phyloP scores from a whole-genome alignment of 441 rosid species.

The Manihot esculenta region DNA sequence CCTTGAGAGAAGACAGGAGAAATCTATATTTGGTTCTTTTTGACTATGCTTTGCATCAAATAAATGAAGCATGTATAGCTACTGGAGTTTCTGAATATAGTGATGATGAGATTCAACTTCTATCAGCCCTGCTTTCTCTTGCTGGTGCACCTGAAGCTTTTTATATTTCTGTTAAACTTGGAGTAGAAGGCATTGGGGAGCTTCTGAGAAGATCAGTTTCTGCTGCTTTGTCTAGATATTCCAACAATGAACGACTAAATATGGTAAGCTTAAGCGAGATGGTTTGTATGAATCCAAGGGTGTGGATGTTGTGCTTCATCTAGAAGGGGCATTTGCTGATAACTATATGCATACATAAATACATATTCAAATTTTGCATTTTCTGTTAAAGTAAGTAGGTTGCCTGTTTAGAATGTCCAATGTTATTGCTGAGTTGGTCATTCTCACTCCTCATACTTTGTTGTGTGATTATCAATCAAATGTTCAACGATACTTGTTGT shows the following conservation, averaged over 20 bases:
- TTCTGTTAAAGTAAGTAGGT: not conserved
- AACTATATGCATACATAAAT: not conserved
- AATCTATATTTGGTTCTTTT: constrained; percentile 87
- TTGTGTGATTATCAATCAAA: not conserved
- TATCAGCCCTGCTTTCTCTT: constrained; percentile 77
- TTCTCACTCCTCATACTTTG: not conserved
- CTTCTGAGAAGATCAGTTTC: constrained; percentile 91
- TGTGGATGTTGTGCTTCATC: not conserved
- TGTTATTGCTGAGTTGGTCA: not conserved
- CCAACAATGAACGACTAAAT: constrained; percentile 80
- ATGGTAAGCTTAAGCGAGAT: constrained; percentile 46
- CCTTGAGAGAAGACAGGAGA: constrained; percentile 87
- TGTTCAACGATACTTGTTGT: not conserved
- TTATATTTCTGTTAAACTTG: constrained; percentile 93
- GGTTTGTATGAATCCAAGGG: not conserved
- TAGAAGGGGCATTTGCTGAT: not conserved
- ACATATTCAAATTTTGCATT: not conserved
- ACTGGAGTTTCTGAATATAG: constrained; percentile 85
- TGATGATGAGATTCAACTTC: constrained; percentile 88
- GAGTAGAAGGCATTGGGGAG: constrained; percentile 95
- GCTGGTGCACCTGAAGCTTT: constrained; percentile 98
- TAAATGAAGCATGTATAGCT: constrained; percentile 73
- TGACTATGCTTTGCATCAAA: constrained; percentile 83
- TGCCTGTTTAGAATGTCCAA: not conserved
- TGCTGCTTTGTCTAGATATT: constrained; percentile 72